These are phyloP conservation scores for Penicillium sp. DNA, from an alignment of 2,329 filamentous ascomycete species.

Conservation along the genomic window DNA sequence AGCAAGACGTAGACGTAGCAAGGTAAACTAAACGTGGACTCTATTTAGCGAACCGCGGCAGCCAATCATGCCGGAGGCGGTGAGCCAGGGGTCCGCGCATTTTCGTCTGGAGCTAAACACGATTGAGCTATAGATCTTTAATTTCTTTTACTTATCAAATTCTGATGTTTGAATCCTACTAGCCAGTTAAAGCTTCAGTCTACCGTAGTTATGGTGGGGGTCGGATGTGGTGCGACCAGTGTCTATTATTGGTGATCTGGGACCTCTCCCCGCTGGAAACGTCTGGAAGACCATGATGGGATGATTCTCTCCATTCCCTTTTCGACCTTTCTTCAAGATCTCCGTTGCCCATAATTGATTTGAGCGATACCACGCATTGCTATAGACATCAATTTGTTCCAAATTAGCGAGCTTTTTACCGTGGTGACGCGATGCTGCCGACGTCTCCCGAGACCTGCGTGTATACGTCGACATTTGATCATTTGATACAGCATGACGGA, in stretches of 20 bases:
- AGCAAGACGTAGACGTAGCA: slow-evolving; percentile 12
- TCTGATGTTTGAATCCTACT: no score
- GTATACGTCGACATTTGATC: background rate
- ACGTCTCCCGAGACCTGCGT: background rate
- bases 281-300: slow-evolving; percentile 20
- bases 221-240: background rate
- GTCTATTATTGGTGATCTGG: slow-evolving; percentile 7
- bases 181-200: background rate
- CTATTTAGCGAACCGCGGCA: slow-evolving; percentile 36
- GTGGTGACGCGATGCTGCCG: background rate
- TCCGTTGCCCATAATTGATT: background rate
- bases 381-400: background rate
- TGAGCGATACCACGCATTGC: background rate
- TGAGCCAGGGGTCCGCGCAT: slow-evolving; percentile 20
- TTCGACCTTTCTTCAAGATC: background rate
- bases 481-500: background rate
- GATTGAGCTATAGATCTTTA: background rate
- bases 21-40: slow-evolving; percentile 43
- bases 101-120: background rate
- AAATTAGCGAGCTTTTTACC: background rate
- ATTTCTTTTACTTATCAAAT: background rate
- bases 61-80: slow-evolving; percentile 34
- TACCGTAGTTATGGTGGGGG: background rate
- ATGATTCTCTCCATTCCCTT: slow-evolving; percentile 4
- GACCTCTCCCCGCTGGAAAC: slow-evolving; percentile 20